These are phyloP conservation scores for Colletotrichum scovillei DNA, from an alignment of 2,329 filamentous ascomycete genomes.

Conservation along the genomic window DNA sequence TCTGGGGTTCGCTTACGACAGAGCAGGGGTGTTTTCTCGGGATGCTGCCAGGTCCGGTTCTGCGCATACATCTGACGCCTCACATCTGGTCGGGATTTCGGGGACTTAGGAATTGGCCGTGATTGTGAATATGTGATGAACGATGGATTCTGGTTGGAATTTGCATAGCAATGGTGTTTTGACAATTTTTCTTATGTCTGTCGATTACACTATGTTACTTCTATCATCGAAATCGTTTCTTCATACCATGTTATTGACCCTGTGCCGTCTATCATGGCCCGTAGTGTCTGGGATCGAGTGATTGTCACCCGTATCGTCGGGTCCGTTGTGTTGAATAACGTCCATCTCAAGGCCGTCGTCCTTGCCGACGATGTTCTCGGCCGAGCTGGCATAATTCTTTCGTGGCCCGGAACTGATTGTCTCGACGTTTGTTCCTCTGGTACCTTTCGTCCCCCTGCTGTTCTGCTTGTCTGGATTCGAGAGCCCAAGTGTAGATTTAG, in stretches of 20 bases:
- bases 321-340: not conserved
- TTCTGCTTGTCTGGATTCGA: conserved; percentile 8
- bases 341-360: conserved; percentile 23
- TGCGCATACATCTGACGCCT: not conserved
- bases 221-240: not conserved
- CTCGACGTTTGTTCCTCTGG: conserved; percentile 1
- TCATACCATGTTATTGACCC: not conserved
- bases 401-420: conserved; percentile 4
- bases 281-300: conserved; percentile 1
- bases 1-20: not conserved
- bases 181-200: not conserved
- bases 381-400: conserved; percentile 12
- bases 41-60: not conserved
- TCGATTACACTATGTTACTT: not conserved
- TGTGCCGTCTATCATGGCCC: not conserved
- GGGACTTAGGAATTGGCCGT: not conserved
- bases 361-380: conserved; percentile 15
- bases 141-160: not conserved
- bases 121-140: not conserved
- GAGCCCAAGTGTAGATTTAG: conserved; percentile 16
- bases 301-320: not conserved
- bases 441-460: not conserved
- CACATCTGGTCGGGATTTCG: not conserved
- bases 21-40: not conserved
- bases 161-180: not conserved